A percentile compares a stretch with the other conserved stretches of the same genome.
Evolutionary conservation across 2,329 filamentous ascomycete species (phyloP).

Genomic region (Kalmusia sp.): DNA sequence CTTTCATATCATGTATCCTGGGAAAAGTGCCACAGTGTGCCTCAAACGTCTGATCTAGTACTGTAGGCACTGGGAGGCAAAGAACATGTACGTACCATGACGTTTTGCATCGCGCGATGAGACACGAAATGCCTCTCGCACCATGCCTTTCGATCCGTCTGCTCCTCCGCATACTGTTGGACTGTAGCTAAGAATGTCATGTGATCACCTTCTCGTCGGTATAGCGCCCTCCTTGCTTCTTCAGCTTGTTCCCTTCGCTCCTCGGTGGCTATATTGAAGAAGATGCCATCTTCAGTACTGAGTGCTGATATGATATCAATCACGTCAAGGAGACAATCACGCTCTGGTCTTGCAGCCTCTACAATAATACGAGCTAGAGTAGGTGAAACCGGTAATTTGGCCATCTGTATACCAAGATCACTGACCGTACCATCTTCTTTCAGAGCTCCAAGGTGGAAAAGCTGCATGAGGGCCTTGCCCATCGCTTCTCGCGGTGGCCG

Average conservation of each 20-base stretch:
- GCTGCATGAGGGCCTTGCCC: slow-evolving; percentile 80
- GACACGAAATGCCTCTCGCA: slow-evolving; percentile 65
- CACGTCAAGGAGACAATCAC: slow-evolving; percentile 77
- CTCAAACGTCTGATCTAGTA: background rate
- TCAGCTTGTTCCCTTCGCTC: slow-evolving; percentile 67
- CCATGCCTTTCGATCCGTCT: slow-evolving; percentile 66
- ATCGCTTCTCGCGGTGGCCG: slow-evolving; percentile 78
- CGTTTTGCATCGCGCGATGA: slow-evolving; percentile 70
- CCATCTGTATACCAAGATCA: slow-evolving; percentile 75
- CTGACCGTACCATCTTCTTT: slow-evolving; percentile 77
- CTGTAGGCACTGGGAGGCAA: too few relatives aligned
- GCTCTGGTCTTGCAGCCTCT: slow-evolving; percentile 73
- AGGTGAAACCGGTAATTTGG: slow-evolving; percentile 82
- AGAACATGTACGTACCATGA: too few relatives aligned
- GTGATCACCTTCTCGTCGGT: slow-evolving; percentile 68
- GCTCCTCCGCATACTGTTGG: slow-evolving; percentile 65
- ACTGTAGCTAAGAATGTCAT: slow-evolving; percentile 68
- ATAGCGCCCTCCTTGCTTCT: slow-evolving; percentile 62
- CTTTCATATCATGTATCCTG: background rate
- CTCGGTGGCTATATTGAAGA: slow-evolving; percentile 65
- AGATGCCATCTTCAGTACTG: slow-evolving; percentile 68
- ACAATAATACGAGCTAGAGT: slow-evolving; percentile 83
- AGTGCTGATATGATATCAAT: slow-evolving; percentile 81
- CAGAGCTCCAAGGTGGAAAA: slow-evolving; percentile 80
- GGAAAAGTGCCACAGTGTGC: background rate